Evolutionary conservation across 805 yeast species (phyloP).

Genomic region (Ogataea zsoltii): DNA sequence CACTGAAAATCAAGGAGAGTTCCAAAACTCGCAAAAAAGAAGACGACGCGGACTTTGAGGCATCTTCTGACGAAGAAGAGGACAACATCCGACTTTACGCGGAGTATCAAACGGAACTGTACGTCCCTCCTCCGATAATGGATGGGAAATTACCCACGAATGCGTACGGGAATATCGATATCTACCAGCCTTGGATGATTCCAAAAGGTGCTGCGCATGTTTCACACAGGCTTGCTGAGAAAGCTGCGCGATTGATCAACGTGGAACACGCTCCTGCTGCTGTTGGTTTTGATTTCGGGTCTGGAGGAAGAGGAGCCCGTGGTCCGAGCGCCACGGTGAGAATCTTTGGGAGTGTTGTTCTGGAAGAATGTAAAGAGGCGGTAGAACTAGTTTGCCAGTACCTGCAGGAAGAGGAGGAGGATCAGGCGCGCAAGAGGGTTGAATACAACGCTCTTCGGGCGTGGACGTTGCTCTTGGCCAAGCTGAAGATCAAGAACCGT

Average conservation of each 20-base stretch:
- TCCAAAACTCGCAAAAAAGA: conserved; percentile 18
- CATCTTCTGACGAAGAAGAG: conserved; percentile 34
- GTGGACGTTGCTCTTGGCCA: conserved; percentile 56
- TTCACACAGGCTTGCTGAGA: conserved; percentile 51
- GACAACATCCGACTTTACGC: conserved; percentile 65
- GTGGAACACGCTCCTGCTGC: conserved; percentile 88
- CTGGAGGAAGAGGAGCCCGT: conserved; percentile 32
- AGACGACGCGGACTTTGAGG: conserved; percentile 29
- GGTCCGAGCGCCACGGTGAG: conserved; percentile 57
- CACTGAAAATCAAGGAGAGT: conserved; percentile 48
- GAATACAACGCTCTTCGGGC: conserved; percentile 52
- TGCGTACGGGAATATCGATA: conserved; percentile 80
- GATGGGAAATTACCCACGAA: conserved; percentile 75
- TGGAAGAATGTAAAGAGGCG: conserved; percentile 60
- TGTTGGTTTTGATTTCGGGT: conserved; percentile 76
- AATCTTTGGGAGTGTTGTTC: conserved; percentile 76
- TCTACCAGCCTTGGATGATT: conserved; percentile 76
- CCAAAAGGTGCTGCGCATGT: conserved; percentile 77
- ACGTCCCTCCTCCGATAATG: conserved; percentile 61
- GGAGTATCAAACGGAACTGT: conserved; percentile 73
- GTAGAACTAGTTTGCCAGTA: conserved; percentile 50
- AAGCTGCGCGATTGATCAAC: conserved; percentile 69
- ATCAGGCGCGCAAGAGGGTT: conserved; percentile 41
- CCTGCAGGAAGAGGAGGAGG: conserved; percentile 49
- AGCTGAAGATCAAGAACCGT: conserved; percentile 47